A percentile compares a stretch with the other conserved stretches of the same genome.
Evolutionary conservation across 2,329 filamentous ascomycete genomes (phyloP).

Genomic region (Pseudocercospora pini-densiflorae): DNA sequence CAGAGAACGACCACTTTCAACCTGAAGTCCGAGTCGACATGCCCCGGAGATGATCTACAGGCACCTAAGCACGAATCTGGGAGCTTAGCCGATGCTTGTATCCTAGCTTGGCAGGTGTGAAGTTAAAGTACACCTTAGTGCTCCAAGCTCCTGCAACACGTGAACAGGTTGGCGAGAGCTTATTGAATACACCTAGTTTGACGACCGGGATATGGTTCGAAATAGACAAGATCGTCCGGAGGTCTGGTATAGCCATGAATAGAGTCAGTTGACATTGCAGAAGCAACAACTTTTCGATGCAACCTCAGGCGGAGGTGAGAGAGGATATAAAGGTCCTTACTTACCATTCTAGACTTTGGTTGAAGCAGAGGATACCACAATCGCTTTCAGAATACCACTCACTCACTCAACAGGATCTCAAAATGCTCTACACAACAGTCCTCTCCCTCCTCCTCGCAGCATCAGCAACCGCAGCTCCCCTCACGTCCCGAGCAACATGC

Average conservation of each 20-base stretch:
- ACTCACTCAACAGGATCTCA: neutral
- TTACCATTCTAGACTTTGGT: too few species aligned
- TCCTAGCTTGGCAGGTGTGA: neutral
- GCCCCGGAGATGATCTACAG: neutral
- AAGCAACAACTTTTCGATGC: neutral
- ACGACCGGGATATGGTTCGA: neutral
- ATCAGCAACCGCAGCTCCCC: constrained; percentile 16
- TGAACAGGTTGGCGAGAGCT: neutral
- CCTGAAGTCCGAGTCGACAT: neutral
- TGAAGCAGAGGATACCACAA: neutral
- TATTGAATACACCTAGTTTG: neutral
- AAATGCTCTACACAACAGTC: constrained; percentile 16
- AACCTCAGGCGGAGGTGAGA: neutral
- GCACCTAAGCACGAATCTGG: neutral
- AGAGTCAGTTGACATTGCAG: too few species aligned
- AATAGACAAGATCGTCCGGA: neutral
- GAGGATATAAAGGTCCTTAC: neutral
- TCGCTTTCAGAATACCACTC: neutral
- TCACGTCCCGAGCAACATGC: constrained; percentile 18
- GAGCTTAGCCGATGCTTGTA: constrained; percentile 5
- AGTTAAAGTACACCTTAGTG: neutral
- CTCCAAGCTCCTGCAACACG: neutral
- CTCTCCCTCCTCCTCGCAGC: constrained; percentile 18
- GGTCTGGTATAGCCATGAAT: neutral
- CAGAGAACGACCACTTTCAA: neutral